Conservation (phyloP, 169 alveolate genomes). For the Plasmodium ovale region DNA sequence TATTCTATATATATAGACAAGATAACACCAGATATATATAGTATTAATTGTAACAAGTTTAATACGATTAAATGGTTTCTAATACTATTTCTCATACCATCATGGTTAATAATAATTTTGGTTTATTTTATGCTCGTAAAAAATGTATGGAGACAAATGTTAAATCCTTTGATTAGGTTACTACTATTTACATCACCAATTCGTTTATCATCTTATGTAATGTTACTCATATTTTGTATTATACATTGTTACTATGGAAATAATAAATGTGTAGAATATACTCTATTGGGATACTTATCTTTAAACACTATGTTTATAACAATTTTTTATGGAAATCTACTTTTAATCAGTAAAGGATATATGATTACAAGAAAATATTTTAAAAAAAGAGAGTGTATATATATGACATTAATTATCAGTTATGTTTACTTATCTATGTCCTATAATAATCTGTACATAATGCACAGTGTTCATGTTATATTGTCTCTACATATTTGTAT, state of each 20-base stretch:
- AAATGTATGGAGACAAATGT: constrained; percentile 62
- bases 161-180: constrained; percentile 61
- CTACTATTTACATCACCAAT: constrained; percentile 56
- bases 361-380: constrained; percentile 72
- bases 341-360: constrained; percentile 70
- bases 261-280: constrained; percentile 36
- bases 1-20: constrained; percentile 44
- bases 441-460: constrained; percentile 28
- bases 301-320: constrained; percentile 71
- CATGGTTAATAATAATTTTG: constrained; percentile 71
- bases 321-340: constrained; percentile 52
- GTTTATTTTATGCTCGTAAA: constrained; percentile 46
- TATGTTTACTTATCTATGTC: constrained; percentile 47
- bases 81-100: constrained; percentile 58
- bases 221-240: constrained; percentile 56
- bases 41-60: constrained; percentile 21
- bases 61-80: constrained; percentile 69
- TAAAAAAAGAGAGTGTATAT: constrained; percentile 42
- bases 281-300: constrained; percentile 44
- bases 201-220: constrained; percentile 35
- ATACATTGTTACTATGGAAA: constrained; percentile 4
- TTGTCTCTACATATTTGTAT: constrained; percentile 20
- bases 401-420: constrained; percentile 41
- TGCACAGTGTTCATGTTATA: constrained; percentile 6
- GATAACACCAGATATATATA: constrained; percentile 17